Base-by-base conservation (phyloP, 1,139 yeast genomes). In the Debaryomyces sp. region DNA sequence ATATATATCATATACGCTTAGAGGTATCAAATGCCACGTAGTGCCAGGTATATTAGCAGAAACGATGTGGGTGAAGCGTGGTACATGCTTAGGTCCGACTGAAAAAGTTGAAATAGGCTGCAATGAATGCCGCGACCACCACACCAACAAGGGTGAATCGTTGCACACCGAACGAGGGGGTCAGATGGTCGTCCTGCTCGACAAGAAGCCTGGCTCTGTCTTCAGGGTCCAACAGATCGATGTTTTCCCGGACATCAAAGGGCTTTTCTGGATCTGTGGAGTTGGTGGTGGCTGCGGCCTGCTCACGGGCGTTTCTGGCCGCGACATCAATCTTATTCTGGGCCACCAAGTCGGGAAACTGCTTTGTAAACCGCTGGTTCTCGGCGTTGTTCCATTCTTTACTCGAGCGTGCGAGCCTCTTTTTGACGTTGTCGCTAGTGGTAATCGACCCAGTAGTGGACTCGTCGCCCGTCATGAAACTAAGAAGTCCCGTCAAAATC, bases 401-500 rank as follows among this genome's bases (percentile, higher is more conserved):
- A 48, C 95, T 85, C 36, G 77, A 80, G 75, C 75, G 56, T 8
- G 78, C 75, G 47, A 71, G 64, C 48, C 64, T 68, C 32, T 62
- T 58, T 61, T 75, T 76, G 35, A 73, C 73, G 26, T 57, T 58
- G 23, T 70, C 75, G 33, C 69, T 67, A 30, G 77, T 69, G 32
- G 54, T 60, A 21, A 73, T 72, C 21, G 75, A 70, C 1, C 78
- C 78, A 0, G 77, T 71, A 37, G 78, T 73, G 34, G 60, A 54
- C 49, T 73, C 78, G 43, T 67, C 66, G 6, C 56, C 94, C 78
- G 53, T 89, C 97, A 91, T 91, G 61, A 91, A 91, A 61, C 96
- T 87, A 56, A 91, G 71, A 43, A 91, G 70, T 0, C 97, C 97
- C 6, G 85, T 88, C 57, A 91, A 74, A 21, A 91, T 91, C 0